A percentile compares a stretch with the other conserved stretches of the same genome.
These are phyloP conservation scores for Solanum peruvianum DNA, from an alignment of 257 asterid genomes.

Conservation along the genomic window DNA sequence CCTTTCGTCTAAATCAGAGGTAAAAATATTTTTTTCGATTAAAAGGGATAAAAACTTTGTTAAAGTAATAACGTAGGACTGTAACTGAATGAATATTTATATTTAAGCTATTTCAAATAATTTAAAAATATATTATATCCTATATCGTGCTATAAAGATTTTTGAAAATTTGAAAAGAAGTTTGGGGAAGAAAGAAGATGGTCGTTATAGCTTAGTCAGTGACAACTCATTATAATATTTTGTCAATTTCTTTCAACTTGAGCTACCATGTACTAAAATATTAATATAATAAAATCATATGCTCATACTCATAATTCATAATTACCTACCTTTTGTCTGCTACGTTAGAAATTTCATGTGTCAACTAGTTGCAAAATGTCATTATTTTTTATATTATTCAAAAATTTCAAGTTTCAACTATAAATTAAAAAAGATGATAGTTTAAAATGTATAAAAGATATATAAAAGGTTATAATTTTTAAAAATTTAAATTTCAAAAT, in stretches of 20 bases:
- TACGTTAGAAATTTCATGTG: neutral
- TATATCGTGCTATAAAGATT: neutral
- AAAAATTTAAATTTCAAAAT: too few species aligned
- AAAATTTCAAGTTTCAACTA: too few species aligned
- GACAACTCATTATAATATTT: neutral
- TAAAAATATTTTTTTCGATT: too few species aligned
- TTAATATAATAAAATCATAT: neutral
- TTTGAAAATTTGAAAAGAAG: neutral
- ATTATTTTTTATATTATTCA: too few species aligned
- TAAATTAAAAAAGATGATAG: too few species aligned
- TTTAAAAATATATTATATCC: too few species aligned
- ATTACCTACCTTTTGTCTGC: neutral
- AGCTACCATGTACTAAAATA: neutral
- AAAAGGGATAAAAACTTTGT: neutral
- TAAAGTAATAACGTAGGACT: neutral
- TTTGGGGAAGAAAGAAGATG: neutral
- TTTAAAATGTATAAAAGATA: too few species aligned
- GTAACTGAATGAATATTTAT: neutral
- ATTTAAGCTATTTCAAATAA: neutral
- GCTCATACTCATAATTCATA: neutral
- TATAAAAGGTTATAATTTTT: too few species aligned
- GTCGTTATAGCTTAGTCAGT: neutral
- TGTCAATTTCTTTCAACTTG: neutral
- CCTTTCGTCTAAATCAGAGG: neutral
- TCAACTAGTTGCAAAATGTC: too few species aligned